Conservation (phyloP, 176 grass and related monocot species). For the Oropetium thomaeum region DNA sequence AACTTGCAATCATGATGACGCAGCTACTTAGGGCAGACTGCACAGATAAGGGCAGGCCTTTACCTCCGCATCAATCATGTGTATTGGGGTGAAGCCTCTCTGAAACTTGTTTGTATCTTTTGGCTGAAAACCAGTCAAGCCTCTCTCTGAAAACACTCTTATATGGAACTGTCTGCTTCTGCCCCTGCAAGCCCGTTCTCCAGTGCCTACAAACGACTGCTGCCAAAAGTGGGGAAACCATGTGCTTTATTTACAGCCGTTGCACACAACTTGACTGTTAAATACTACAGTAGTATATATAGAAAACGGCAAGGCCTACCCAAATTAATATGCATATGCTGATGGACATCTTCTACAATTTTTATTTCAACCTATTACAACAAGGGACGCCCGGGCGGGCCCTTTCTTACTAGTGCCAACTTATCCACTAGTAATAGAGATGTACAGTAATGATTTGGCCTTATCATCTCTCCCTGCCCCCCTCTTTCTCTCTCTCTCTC, state of each 20-base stretch:
- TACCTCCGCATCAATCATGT: background rate
- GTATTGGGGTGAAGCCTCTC: background rate
- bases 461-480: slow-evolving; percentile 22
- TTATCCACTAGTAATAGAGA: slow-evolving; percentile 51
- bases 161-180: background rate
- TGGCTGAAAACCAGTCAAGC: no score
- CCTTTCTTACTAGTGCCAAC: slow-evolving; percentile 41
- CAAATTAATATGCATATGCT: background rate
- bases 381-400: slow-evolving; percentile 19
- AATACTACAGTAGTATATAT: no score
- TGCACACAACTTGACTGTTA: slow-evolving; percentile 6
- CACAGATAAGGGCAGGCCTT: background rate
- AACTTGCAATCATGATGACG: slow-evolving; percentile 23
- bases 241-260: background rate
- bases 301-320: slow-evolving; percentile 8
- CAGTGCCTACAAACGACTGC: background rate
- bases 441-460: slow-evolving; percentile 45
- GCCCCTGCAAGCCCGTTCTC: background rate
- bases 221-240: background rate
- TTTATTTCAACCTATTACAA: slow-evolving; percentile 27
- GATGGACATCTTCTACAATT: slow-evolving; percentile 34
- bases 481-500: background rate
- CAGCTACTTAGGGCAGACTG: slow-evolving; percentile 12
- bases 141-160: background rate
- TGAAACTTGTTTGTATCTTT: background rate